Conservation (phyloP, 2,329 filamentous ascomycete species). For the Fusarium ambrosium region DNA sequence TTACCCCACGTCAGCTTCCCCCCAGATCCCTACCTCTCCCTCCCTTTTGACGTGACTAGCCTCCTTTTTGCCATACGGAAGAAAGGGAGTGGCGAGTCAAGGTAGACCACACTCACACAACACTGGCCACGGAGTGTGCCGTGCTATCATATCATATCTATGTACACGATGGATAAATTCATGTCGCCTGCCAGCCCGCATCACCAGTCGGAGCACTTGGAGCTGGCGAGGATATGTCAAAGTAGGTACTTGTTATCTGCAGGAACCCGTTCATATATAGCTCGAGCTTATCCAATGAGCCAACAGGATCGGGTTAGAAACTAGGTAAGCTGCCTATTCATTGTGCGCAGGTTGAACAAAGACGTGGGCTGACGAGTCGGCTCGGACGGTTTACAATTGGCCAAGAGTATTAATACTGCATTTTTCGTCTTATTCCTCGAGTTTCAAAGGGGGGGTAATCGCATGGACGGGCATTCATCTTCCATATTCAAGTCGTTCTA, state of each 20-base stretch:
- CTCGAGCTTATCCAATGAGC: neutral
- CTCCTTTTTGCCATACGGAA: neutral
- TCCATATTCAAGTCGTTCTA: neutral
- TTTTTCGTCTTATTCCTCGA: neutral
- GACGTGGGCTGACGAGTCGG: neutral
- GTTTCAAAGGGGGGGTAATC: neutral
- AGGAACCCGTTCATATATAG: neutral
- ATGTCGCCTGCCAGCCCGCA: neutral
- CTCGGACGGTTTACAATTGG: neutral
- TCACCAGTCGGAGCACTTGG: neutral
- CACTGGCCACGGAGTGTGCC: neutral
- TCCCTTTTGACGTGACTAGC: neutral
- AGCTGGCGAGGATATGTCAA: neutral
- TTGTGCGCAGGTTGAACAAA: neutral
- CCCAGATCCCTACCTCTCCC: neutral
- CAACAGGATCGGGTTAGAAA: neutral
- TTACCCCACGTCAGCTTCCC: conserved; percentile 3
- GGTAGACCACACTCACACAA: neutral
- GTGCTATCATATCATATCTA: neutral
- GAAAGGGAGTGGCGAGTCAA: neutral
- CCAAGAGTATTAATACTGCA: neutral
- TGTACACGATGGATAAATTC: neutral
- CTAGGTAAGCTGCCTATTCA: neutral
- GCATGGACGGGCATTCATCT: neutral
- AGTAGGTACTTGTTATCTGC: neutral